Base-by-base conservation (phyloP, 805 yeast species). In the Ogataea allantospora region DNA sequence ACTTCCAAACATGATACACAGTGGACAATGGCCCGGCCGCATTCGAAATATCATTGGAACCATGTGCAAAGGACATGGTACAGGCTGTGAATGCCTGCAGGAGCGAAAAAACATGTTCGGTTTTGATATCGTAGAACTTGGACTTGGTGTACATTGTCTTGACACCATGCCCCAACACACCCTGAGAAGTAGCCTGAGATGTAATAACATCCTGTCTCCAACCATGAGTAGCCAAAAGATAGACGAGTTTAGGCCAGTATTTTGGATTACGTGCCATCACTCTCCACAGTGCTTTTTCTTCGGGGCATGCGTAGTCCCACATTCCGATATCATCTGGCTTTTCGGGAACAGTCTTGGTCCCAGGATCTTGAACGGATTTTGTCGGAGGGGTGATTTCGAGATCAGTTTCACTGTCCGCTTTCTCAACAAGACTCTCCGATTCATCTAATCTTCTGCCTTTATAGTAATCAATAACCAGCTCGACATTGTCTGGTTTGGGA, bases 61-160 rank as follows among this genome's bases (percentile, higher is more conserved):
- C 91, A 55, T 83, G 91, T 6, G 89, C 86, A 60, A 83, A 81
- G 2, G 89, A 82, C 82, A 82, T 81, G 34, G 88, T 82, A 49
- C 79, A 73, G 11, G 91, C 89, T 27, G 89, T 82, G 46, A 82
- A 61, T 35, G 78, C 80, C 62, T 83, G 91, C 38, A 81, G 65
- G 45, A 81, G 65, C 3, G 89, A 76, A 58, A 75, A 83, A 47
- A 83, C 60, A 58, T 71, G 79, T 63, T 83, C 91, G 41, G 79
- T 66, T 59, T 78, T 78, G 72, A 77, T 78, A 57, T 81, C 85
- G 61, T 83, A 83, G 52, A 71, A 77, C 59, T 77, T 79, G 43
- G 88, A 77, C 41, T 66, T 66, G 22, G 66, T 47, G 58, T 80
- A 85, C 71, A 80, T 67, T 17, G 52, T 60, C 32, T 63, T 60